phyloP scores from a whole-genome alignment of 2,329 filamentous ascomycete species.

The Pezicula carpinea region DNA sequence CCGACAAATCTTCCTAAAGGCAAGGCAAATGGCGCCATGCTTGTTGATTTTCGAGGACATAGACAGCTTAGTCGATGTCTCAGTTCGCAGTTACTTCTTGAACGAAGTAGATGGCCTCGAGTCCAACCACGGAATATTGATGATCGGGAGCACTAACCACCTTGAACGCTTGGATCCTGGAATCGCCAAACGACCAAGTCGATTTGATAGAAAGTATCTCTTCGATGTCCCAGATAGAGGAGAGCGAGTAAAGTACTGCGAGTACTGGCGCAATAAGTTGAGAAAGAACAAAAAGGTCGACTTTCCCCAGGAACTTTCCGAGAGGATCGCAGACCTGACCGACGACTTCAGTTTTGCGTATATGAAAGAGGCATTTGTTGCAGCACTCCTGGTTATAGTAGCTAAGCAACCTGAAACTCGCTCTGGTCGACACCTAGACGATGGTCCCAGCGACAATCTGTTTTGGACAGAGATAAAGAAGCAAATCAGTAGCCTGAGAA shows the following conservation, averaged over 20 bases:
- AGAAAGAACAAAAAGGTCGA: constrained; percentile 51
- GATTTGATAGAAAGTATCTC: constrained; percentile 63
- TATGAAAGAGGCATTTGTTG: constrained; percentile 65
- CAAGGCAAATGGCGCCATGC: constrained; percentile 59
- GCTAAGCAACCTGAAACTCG: constrained; percentile 16
- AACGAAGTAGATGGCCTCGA: constrained; percentile 69
- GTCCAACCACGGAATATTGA: constrained; percentile 66
- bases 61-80: constrained; percentile 58
- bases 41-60: constrained; percentile 70
- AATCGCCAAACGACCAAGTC: constrained; percentile 59
- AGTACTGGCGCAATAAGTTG: constrained; percentile 58
- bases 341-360: constrained; percentile 65
- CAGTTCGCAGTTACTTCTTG: constrained; percentile 62
- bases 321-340: constrained; percentile 57
- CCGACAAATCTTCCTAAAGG: constrained; percentile 50
- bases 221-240: constrained; percentile 53
- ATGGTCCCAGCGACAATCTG: constrained; percentile 44
- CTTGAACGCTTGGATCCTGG: constrained; percentile 64
- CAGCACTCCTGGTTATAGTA: constrained; percentile 55
- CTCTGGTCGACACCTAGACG: constrained; percentile 20
- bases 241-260: constrained; percentile 54
- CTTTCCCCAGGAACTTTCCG: constrained; percentile 55
- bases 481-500: constrained; percentile 55
- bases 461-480: constrained; percentile 60
- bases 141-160: constrained; percentile 62